A percentile compares a stretch with the other conserved stretches of the same genome.
Conservation (phyloP, 164 flowering plant genomes). For the Brasenia schreberi region DNA sequence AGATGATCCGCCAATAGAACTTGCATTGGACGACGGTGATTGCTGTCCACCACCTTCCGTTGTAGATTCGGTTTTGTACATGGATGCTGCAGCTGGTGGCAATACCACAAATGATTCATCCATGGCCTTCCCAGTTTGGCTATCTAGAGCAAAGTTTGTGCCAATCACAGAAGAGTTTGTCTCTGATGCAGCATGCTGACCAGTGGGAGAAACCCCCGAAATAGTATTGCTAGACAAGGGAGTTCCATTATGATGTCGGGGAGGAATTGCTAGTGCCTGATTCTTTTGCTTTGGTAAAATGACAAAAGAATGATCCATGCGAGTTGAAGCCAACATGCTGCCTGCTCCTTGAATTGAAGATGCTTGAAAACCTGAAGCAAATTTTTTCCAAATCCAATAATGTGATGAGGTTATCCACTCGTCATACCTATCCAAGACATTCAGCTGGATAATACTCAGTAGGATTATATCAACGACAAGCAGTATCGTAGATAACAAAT, state of each 20-base stretch:
- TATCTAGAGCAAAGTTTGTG: slow-evolving; percentile 4
- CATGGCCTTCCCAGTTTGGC: slow-evolving; percentile 63
- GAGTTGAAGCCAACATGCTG: slow-evolving; percentile 60
- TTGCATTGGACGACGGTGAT: slow-evolving; percentile 36
- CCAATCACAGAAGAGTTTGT: neutral
- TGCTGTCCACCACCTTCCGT: slow-evolving; percentile 49
- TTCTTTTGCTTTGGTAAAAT: slow-evolving; percentile 74
- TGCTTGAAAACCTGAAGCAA: slow-evolving; percentile 66
- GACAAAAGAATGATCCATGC: slow-evolving; percentile 91
- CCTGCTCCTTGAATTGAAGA: slow-evolving; percentile 59
- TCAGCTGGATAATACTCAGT: too few species aligned
- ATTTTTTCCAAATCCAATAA: neutral
- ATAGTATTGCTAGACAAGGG: slow-evolving; percentile 26
- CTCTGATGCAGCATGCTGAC: slow-evolving; percentile 1
- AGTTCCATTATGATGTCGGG: slow-evolving; percentile 54
- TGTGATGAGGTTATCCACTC: too few species aligned
- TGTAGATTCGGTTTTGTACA: slow-evolving; percentile 59
- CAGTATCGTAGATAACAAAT: too few species aligned
- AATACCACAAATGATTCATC: slow-evolving; percentile 95
- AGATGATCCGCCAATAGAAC: slow-evolving; percentile 27
- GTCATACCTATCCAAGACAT: too few species aligned
- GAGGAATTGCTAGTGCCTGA: slow-evolving; percentile 50
- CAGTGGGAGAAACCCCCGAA: neutral
- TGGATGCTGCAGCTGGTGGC: slow-evolving; percentile 78
- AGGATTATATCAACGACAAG: too few species aligned